phyloP scores from a whole-genome alignment of 306 rosid genomes.

The Vigna angularis region DNA sequence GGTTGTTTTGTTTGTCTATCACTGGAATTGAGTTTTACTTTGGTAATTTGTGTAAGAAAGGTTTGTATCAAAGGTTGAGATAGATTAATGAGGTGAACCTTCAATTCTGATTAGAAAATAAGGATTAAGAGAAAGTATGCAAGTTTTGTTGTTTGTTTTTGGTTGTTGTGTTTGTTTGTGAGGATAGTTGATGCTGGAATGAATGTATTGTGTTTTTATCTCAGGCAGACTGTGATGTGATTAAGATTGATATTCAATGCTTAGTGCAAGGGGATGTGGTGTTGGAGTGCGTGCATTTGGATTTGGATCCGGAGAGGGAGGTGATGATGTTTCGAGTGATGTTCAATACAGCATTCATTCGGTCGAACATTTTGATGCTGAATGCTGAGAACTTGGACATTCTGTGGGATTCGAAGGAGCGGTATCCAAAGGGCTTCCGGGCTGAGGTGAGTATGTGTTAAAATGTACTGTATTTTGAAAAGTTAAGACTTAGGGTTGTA shows the following conservation, averaged over 20 bases:
- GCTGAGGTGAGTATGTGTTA: conserved; percentile 75
- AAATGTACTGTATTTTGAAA: conserved; percentile 34
- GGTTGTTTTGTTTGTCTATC: not conserved
- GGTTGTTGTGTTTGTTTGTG: not conserved
- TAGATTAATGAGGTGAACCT: not conserved
- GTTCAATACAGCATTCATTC: conserved; percentile 94
- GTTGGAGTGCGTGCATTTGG: conserved; percentile 95
- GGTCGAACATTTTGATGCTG: conserved; percentile 91
- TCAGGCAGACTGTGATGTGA: conserved; percentile 97
- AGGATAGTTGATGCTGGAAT: conserved; percentile 39
- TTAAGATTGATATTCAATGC: conserved; percentile 95
- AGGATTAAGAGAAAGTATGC: not conserved
- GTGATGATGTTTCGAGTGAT: conserved; percentile 97
- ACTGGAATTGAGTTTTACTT: not conserved
- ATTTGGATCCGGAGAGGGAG: conserved; percentile 89
- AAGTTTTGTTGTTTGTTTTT: not conserved
- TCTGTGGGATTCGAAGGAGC: conserved; percentile 93
- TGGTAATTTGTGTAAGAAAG: not conserved
- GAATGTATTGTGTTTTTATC: conserved; percentile 40
- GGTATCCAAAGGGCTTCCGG: conserved; percentile 88
- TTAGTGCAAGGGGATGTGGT: conserved; percentile 99
- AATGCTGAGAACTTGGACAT: conserved; percentile 89
- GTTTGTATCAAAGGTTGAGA: not conserved
- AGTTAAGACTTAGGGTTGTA: conserved; percentile 1
- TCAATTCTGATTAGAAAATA: not conserved